Percentiles rank a stretch among this genome's conserved stretches.
phyloP scores from a whole-genome alignment of 2,329 filamentous ascomycete species.

The Colletotrichum sansevieriae region DNA sequence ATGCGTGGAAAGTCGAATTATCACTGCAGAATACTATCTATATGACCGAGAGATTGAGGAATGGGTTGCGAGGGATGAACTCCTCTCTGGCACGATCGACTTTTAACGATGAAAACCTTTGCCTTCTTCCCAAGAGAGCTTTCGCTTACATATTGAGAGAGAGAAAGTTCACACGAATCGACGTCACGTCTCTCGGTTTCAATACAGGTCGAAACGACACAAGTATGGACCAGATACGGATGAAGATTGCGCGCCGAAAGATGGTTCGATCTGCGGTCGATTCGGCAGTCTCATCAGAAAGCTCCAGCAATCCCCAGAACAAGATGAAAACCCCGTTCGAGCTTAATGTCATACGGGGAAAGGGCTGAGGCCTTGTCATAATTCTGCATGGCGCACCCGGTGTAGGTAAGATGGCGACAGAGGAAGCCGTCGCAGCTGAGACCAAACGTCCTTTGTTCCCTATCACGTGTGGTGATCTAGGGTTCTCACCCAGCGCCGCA shows the following conservation, averaged over 20 bases:
- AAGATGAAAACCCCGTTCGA: not conserved
- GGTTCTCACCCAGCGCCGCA: conserved; percentile 42
- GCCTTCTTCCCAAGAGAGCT: not conserved
- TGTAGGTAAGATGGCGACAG: conserved; percentile 13
- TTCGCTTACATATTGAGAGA: conserved; percentile 10
- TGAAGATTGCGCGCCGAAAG: not conserved
- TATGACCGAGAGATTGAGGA: not conserved
- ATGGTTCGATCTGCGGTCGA: conserved; percentile 18
- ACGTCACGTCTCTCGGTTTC: not conserved
- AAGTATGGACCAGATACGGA: not conserved
- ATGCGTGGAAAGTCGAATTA: not conserved
- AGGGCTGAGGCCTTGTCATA: conserved; percentile 24
- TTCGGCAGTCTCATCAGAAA: not conserved
- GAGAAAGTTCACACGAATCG: not conserved
- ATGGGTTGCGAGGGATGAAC: not conserved
- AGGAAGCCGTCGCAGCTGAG: conserved; percentile 44
- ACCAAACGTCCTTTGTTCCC: conserved; percentile 45
- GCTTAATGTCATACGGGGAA: conserved; percentile 21
- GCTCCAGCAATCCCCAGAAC: not conserved
- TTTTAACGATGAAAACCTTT: not conserved
- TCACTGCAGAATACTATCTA: not conserved
- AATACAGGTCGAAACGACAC: not conserved
- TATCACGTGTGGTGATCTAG: conserved; percentile 48
- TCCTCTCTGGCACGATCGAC: not conserved
- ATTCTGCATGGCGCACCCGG: conserved; percentile 29